These are phyloP conservation scores for Cladosporium colombiae DNA, from an alignment of 2,329 filamentous ascomycete genomes.

Conservation along the genomic window DNA sequence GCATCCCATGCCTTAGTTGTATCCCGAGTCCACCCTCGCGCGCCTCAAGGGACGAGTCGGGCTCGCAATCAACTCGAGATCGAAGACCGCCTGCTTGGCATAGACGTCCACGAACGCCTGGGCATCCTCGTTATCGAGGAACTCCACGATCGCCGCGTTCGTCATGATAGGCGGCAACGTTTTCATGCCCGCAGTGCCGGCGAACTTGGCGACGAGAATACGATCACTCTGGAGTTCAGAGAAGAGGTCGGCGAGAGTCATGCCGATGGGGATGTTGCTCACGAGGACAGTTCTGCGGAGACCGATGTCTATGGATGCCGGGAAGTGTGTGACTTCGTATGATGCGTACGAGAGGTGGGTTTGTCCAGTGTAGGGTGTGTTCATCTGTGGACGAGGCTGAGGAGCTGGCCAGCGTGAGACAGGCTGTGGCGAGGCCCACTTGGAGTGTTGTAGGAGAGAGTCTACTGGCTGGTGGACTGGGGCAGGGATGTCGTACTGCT, in stretches of 20 bases:
- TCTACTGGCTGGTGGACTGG: not conserved
- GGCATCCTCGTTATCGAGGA: constrained; percentile 25
- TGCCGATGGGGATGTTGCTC: constrained; percentile 26
- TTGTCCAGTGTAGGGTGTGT: not conserved
- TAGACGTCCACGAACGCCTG: constrained; percentile 20
- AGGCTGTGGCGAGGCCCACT: not conserved
- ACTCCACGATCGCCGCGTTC: constrained; percentile 28
- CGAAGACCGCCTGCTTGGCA: not conserved
- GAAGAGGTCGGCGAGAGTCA: constrained; percentile 27
- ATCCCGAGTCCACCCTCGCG: not conserved
- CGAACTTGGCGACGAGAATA: constrained; percentile 25
- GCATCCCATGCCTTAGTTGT: not conserved
- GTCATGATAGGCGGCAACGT: constrained; percentile 24
- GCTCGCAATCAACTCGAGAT: not conserved
- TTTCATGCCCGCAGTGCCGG: constrained; percentile 27
- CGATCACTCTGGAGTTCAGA: constrained; percentile 26
- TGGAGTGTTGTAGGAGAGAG: not conserved
- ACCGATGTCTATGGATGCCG: not conserved
- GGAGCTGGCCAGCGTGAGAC: not conserved
- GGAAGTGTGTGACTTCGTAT: constrained; percentile 4
- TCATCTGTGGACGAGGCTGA: not conserved
- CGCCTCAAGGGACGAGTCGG: not conserved
- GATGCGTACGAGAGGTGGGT: not conserved
- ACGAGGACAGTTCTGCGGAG: constrained; percentile 28
- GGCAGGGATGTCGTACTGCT: not conserved